Base-by-base conservation (phyloP, 1,139 yeast genomes). In the Kodamaea suecica region DNA sequence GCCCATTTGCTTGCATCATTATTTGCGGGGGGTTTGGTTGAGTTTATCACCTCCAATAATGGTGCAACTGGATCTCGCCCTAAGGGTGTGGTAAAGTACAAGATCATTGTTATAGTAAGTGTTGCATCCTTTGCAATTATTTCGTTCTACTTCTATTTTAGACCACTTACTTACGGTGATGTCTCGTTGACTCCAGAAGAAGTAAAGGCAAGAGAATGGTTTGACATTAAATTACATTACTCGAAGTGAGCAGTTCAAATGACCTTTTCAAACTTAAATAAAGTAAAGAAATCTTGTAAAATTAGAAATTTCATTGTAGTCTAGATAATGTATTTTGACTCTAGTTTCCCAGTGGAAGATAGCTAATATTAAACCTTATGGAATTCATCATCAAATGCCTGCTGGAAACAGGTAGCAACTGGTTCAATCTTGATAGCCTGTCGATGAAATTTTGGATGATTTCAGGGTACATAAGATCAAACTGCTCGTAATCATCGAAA, bases 1-100 rank as follows among this genome's bases (percentile, higher is more conserved):
- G 98, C 98, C 0, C 98, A 94, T 58, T 68, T 92, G 54, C 74
- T 87, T 44, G 95, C 95, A 6, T 90, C 95, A 0, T 61, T 88
- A 48, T 77, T 90, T 42, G 65, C 92, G 10, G 97, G 95, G 17
- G 90, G 84, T 0, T 65, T 88, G 42, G 71, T 84, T 42, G 98
- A 94, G 57, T 79, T 87, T 49, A 59, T 87, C 29, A 73, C 84
- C 52, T 80, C 94, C 16, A 82, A 80, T 48, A 78, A 77, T 50
- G 64, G 71, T 43, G 50, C 57, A 13, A 36, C 35, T 52, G 55
- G 27, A 31, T 42, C 40, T 29, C 42, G 55, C 34, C 53, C 58
- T 13, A 38, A 38, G 14, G 59, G 58, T 1, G 49, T 63, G 14
- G 45, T 56, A 30, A 57, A 50, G 43, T 14, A 38, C 23, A 67